Evolutionary conservation across 805 yeast genomes (phyloP).

Genomic region (Sugiyamaella floridensis): DNA sequence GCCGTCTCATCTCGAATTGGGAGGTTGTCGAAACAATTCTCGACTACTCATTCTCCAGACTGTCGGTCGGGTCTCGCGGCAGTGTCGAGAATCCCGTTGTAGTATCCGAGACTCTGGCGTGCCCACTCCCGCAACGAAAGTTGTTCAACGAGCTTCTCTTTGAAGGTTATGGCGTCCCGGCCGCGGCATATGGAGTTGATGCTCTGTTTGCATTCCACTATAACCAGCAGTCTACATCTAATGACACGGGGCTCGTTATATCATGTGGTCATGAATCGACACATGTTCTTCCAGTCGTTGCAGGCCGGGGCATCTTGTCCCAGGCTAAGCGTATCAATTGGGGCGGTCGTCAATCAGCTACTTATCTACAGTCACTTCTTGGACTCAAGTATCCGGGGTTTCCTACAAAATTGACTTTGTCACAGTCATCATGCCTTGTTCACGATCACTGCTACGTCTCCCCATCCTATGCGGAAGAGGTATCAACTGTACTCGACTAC

Average conservation of each 20-base stretch:
- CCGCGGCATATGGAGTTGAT: constrained; percentile 76
- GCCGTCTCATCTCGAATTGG: constrained; percentile 84
- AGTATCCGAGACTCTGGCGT: constrained; percentile 69
- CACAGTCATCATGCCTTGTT: constrained; percentile 61
- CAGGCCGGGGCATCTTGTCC: constrained; percentile 57
- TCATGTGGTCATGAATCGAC: constrained; percentile 80
- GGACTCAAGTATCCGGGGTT: constrained; percentile 85
- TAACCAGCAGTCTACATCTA: constrained; percentile 30
- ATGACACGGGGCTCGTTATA: constrained; percentile 58
- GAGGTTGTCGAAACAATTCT: constrained; percentile 75
- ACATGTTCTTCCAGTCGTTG: constrained; percentile 70
- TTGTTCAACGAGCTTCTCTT: constrained; percentile 76
- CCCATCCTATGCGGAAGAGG: constrained; percentile 56
- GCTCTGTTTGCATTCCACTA: constrained; percentile 69
- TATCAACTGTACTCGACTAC: constrained; percentile 49
- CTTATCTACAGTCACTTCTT: constrained; percentile 55
- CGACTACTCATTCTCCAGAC: constrained; percentile 75
- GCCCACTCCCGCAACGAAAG: constrained; percentile 62
- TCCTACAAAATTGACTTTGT: constrained; percentile 61
- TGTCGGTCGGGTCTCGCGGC: constrained; percentile 54
- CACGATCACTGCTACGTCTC: constrained; percentile 77
- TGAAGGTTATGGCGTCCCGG: constrained; percentile 73
- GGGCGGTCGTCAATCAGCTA: constrained; percentile 77
- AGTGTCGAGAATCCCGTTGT: constrained; percentile 71
- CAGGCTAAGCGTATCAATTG: constrained; percentile 79